Conservation (phyloP, 352 stramenopile genomes). For the Hyaloperonospora brassicae region DNA sequence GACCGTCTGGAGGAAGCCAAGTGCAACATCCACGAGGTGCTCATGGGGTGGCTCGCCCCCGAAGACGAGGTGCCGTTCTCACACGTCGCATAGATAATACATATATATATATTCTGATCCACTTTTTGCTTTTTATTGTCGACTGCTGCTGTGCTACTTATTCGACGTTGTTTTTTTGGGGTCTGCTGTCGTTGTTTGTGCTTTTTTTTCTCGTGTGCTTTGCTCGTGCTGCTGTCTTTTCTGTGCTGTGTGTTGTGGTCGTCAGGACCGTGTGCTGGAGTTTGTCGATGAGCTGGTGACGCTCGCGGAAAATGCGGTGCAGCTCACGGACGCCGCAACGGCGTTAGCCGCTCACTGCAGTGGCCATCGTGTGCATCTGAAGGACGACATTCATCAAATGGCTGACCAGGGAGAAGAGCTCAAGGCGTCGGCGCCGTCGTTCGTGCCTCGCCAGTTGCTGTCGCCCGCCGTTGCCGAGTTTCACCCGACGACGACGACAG, state of each 20-base stretch:
- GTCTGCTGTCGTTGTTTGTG: too few species aligned
- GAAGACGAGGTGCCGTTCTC: slow-evolving; percentile 49
- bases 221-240: neutral
- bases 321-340: slow-evolving; percentile 37
- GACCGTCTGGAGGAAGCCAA: slow-evolving; percentile 53
- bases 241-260: neutral
- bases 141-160: too few species aligned
- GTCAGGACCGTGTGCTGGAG: slow-evolving; percentile 47
- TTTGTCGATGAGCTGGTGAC: slow-evolving; percentile 67
- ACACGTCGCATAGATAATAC: neutral
- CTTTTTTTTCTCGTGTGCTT: neutral
- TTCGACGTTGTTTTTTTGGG: too few species aligned
- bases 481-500: slow-evolving; percentile 19
- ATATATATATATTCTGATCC: too few species aligned
- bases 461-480: slow-evolving; percentile 20
- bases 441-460: slow-evolving; percentile 46
- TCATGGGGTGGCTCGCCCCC: slow-evolving; percentile 74
- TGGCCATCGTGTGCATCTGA: slow-evolving; percentile 20
- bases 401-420: slow-evolving; percentile 45
- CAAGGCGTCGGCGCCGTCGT: slow-evolving; percentile 63
- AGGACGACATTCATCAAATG: slow-evolving; percentile 36
- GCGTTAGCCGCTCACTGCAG: slow-evolving; percentile 20
- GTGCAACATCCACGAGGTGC: slow-evolving; percentile 71
- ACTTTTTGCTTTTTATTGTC: too few species aligned
- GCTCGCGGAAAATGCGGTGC: slow-evolving; percentile 44